Conservation (phyloP, 2,329 filamentous ascomycete genomes). For the Alternaria sp. region DNA sequence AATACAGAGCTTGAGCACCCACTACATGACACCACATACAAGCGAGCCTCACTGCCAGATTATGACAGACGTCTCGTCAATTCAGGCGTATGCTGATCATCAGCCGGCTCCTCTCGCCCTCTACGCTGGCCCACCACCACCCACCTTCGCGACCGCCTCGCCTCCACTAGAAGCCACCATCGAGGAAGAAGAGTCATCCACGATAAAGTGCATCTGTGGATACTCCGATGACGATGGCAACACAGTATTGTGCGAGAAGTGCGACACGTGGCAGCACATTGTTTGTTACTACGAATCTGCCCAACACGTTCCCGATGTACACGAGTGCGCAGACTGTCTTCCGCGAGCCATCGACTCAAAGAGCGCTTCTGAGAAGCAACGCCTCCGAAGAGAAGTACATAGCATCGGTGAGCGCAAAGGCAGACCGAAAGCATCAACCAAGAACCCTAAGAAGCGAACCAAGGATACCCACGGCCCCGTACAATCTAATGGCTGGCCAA, state of each 20-base stretch:
- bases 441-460: constrained; percentile 86
- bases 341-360: constrained; percentile 77
- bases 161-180: constrained; percentile 54
- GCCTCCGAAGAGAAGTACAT: constrained; percentile 66
- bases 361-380: constrained; percentile 77
- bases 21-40: constrained; percentile 33
- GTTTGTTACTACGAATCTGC: constrained; percentile 89
- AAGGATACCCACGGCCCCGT: constrained; percentile 70
- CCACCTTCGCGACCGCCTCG: constrained; percentile 48
- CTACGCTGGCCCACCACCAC: constrained; percentile 38
- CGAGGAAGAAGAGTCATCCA: constrained; percentile 81
- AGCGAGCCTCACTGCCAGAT: constrained; percentile 44
- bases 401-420: constrained; percentile 67
- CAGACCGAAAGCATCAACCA: constrained; percentile 78
- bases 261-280: constrained; percentile 98
- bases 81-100: constrained; percentile 54
- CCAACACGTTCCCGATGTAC: constrained; percentile 74
- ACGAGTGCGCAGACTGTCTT: constrained; percentile 89
- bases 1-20: constrained; percentile 48
- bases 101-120: constrained; percentile 51
- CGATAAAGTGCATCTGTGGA: constrained; percentile 97
- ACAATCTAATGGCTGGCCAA: constrained; percentile 70
- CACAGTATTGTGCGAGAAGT: constrained; percentile 94
- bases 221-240: constrained; percentile 95
- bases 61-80: constrained; percentile 55